A percentile compares a stretch with the other conserved stretches of the same genome.
Evolutionary conservation across 179 eudicot species (phyloP).

Genomic region (Actinidia arguta): DNA sequence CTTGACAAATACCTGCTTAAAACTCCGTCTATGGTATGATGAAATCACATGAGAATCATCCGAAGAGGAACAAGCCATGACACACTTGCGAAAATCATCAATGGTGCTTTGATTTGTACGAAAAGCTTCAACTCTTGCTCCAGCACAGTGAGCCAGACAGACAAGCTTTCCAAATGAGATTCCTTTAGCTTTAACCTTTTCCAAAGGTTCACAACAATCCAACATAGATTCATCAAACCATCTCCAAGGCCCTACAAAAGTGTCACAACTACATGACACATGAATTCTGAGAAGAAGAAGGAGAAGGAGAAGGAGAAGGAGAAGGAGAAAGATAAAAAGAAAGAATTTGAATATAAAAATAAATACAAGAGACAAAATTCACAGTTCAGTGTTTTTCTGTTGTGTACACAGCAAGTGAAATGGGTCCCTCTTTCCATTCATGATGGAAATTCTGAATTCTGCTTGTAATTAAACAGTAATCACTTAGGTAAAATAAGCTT

Average conservation of each 20-base stretch:
- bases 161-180: slow-evolving; percentile 90
- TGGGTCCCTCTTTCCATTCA: background rate
- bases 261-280: slow-evolving; percentile 8
- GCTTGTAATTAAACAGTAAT: background rate
- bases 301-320: too few relatives aligned
- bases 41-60: slow-evolving; percentile 83
- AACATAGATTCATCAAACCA: slow-evolving; percentile 98
- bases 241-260: slow-evolving; percentile 87
- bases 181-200: slow-evolving; percentile 81
- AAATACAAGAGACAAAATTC: background rate
- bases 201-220: slow-evolving; percentile 92
- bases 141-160: slow-evolving; percentile 91
- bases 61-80: slow-evolving; percentile 65
- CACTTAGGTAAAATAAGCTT: background rate
- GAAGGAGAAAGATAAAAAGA: background rate
- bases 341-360: background rate
- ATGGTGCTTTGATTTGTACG: slow-evolving; percentile 68
- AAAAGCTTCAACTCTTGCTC: slow-evolving; percentile 86
- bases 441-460: background rate
- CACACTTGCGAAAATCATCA: slow-evolving; percentile 69
- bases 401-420: background rate
- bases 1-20: slow-evolving; percentile 66
- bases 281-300: background rate
- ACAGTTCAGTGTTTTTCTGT: background rate
- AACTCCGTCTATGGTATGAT: slow-evolving; percentile 77